Base-by-base conservation (phyloP, 1,284 basidiomycete genomes). In the Austroboletus niveus region DNA sequence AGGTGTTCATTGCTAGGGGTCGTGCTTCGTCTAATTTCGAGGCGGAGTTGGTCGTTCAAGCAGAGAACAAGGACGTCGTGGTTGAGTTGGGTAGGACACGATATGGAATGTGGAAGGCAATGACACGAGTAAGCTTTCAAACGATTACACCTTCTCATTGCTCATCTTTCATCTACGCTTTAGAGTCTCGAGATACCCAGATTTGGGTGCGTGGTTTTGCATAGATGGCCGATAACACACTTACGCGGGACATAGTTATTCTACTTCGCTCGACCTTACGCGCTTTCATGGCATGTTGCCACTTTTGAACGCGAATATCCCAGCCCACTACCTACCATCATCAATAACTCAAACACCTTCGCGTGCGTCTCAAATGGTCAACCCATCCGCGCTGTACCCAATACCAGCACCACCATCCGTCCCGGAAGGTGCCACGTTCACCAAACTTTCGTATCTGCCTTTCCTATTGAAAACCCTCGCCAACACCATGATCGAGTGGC, bases 391-490 rank as follows among this genome's bases (percentile, higher is more conserved):
- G 1, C 72, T 81, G 51, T 69, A 75, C 52, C 68, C 75, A 1
- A 62, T 68, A 65, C 74, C 79, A 54, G 38, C 59, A 1, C 71
- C 70, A 3, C 69, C 74, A 5, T 52, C 63, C 5, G 65, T 80
- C 4, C 74, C 79, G 4, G 69, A 75, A 10, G 69, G 75, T 3
- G 75, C 75, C 24, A 78, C 79, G 42, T 89, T 79, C 69, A 72
- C 77, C 31, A 81, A 81, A 43, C 69, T 96, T 34, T 95, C 92
- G 0, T 86, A 92, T 66, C 83, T 97, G 24, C 92, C 91, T 4
- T 76, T 96, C 61, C 79, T 97, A 10, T 75, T 97, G 61, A 98
- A 98, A 69, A 87, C 88, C 0, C 82, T 97, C 43, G 80, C 87
- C 0, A 79, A 82, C 56, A 82, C 92, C 0, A 85, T 95, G 84